phyloP scores from a whole-genome alignment of 768 basidiomycete genomes.

The Lactarius psammicola region DNA sequence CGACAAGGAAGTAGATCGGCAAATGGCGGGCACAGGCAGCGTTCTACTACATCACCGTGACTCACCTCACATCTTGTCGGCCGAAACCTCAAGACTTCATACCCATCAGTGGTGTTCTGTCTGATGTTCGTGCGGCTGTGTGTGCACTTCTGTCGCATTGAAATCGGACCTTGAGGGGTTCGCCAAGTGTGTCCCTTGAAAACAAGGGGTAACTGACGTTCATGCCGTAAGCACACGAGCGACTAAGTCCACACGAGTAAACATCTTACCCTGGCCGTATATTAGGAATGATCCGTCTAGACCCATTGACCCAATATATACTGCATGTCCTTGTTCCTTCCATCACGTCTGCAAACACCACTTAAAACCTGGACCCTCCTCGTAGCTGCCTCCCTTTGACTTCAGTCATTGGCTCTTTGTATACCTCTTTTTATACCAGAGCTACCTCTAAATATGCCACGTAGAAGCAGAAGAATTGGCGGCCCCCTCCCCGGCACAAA shows the following conservation, averaged over 20 bases:
- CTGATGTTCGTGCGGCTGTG: no score
- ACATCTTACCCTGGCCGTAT: not conserved
- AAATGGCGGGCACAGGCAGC: not conserved
- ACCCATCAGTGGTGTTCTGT: not conserved
- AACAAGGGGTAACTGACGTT: no score
- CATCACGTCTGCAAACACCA: not conserved
- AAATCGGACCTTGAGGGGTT: not conserved
- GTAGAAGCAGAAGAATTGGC: slow-evolving; percentile 1
- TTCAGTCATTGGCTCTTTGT: no score
- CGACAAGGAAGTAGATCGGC: not conserved
- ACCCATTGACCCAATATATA: not conserved
- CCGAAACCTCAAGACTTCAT: not conserved
- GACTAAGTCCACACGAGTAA: not conserved
- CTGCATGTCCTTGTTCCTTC: not conserved
- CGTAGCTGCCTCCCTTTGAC: not conserved
- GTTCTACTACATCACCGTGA: not conserved
- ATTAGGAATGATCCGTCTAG: not conserved
- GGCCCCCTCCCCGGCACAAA: slow-evolving; percentile 1
- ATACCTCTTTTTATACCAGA: no score
- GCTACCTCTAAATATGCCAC: not conserved
- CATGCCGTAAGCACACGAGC: not conserved
- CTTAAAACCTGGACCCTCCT: not conserved
- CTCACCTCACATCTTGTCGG: not conserved
- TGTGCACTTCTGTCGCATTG: not conserved
- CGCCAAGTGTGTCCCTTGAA: not conserved